Evolutionary conservation across 306 rosid genomes (phyloP), one percentile per base, ranked within the genome.

Genomic region (Quercus wislizeni): DNA sequence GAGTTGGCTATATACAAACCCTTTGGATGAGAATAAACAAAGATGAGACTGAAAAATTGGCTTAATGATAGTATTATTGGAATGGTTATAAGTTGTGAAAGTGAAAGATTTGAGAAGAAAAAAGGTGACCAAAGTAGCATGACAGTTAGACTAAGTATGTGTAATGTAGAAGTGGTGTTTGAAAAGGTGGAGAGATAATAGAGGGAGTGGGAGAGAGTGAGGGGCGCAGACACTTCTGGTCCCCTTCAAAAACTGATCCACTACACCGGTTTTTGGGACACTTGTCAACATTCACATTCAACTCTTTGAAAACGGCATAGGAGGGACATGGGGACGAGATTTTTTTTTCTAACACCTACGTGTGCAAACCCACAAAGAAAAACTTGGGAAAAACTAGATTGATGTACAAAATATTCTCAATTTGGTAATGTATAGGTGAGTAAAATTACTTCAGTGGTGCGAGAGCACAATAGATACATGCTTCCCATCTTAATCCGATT

Each of bases 161-260:
- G 25, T 80, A 55, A 74, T 6, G 85, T 76, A 78, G 28, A 73
- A 80, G 90, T 89, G 89, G 91, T 1, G 86, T 81, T 49, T 79
- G 91, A 89, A 80, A 27, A 51, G 71, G 54, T 14, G 54, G 38
- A 73, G 57, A 46, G 54, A 49, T 11, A 49, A 10, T 58, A 61
- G 55, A 76, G 71, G 74, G 80, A 63, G 75, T 52, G 80, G 58
- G 80, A 59, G 79, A 68, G 83, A 70, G 33, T 8, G 72, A 73
- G 71, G 65, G 77, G 68, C 51, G 81, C 51, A 74, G 82, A 79
- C 86, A 59, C 83, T 86, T 80, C 15, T 57, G 80, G 83, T 83
- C 8, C 54, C 74, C 79, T 76, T 77, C 80, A 69, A 72, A 88
- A 87, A 76, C 92, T 84, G 76, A 84, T 79, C 91, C 91, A 87